Base-by-base conservation (phyloP, 2,329 filamentous ascomycete species). In the Alternaria brassicae region DNA sequence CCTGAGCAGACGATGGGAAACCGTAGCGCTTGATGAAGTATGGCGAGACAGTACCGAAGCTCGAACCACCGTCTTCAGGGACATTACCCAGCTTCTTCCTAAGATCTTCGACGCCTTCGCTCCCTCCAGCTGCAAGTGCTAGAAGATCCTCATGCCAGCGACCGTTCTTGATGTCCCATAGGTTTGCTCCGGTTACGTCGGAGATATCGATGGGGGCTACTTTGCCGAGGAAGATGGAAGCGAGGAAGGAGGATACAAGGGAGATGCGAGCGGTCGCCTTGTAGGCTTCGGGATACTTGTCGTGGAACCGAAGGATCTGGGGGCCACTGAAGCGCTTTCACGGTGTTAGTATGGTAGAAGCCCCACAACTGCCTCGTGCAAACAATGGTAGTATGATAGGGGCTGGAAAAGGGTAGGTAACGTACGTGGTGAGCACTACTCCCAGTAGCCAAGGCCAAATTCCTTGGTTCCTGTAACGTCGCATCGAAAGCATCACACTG, bases 181-280 rank as follows among this genome's bases (percentile, higher is more conserved):
- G 83, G 76, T 98, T 97, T 90, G 97, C 97, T 53, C 95, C 95
- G 72, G 93, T 96, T 23, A 94, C 93, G 79, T 99, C 95, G 72
- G 91, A 90, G 69, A 97, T 93, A 76, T 99, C 95, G 67, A 97
- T 89, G 0, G 93, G 92, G 0, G 95, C 94, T 63, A 97, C 85
- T 64, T 84, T 82, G 55, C 95, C 95, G 13, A 97, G 84, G 77
- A 99, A 91, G 15, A 98, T 78, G 0, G 94, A 97, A 2, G 94
- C 93, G 51, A 98, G 84, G 83, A 97, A 99, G 0, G 94, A 97
- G 0, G 94, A 98, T 13, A 97, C 93, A 44, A 98, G 89, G 2
- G 93, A 96, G 74, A 99, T 97, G 56, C 92, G 88, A 10, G 88
- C 84, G 0, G 95, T 97, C 28, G 87, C 85, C 61, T 85, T 84